A percentile compares a stretch with the other conserved stretches of the same genome.
These are phyloP conservation scores for Epichloe baconii DNA, from an alignment of 2,329 filamentous ascomycete species.

Conservation along the genomic window DNA sequence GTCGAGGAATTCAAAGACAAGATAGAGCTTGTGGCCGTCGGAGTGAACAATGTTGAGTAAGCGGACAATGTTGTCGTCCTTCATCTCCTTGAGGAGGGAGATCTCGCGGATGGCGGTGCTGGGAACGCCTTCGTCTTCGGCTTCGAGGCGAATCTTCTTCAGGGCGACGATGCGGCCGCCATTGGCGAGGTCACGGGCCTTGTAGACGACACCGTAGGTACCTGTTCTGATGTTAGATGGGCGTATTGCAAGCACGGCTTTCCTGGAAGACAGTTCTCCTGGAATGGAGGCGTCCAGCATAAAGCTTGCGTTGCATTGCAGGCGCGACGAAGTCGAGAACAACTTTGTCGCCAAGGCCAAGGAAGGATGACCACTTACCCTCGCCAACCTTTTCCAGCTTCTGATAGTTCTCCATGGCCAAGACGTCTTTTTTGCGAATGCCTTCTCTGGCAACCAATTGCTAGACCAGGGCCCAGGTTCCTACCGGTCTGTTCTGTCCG, in stretches of 20 bases:
- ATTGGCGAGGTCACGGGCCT: constrained; percentile 74
- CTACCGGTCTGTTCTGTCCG: background rate
- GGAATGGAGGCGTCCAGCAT: background rate
- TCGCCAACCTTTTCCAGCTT: constrained; percentile 95
- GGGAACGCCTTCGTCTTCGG: constrained; percentile 87
- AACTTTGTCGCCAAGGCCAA: no score
- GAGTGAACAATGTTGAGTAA: constrained; percentile 88
- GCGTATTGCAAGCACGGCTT: background rate
- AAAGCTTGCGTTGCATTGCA: background rate
- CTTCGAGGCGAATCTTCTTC: constrained; percentile 92
- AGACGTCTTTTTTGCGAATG: background rate
- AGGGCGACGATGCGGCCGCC: constrained; percentile 77
- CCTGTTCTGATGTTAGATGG: constrained; percentile 36
- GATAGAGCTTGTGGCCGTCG: constrained; percentile 87
- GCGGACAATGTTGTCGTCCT: constrained; percentile 77
- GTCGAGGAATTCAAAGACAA: constrained; percentile 86
- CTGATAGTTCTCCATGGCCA: constrained; percentile 89
- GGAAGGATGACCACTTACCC: constrained; percentile 40
- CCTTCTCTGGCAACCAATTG: background rate
- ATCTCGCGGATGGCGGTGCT: constrained; percentile 91
- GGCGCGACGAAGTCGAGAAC: background rate
- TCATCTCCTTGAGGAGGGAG: constrained; percentile 88
- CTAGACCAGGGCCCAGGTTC: background rate
- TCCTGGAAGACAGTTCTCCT: background rate
- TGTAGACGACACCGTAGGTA: constrained; percentile 92